These are phyloP conservation scores for Chamaecyparis obtusa DNA, from an alignment of 75 land plant genomes.

Conservation along the genomic window DNA sequence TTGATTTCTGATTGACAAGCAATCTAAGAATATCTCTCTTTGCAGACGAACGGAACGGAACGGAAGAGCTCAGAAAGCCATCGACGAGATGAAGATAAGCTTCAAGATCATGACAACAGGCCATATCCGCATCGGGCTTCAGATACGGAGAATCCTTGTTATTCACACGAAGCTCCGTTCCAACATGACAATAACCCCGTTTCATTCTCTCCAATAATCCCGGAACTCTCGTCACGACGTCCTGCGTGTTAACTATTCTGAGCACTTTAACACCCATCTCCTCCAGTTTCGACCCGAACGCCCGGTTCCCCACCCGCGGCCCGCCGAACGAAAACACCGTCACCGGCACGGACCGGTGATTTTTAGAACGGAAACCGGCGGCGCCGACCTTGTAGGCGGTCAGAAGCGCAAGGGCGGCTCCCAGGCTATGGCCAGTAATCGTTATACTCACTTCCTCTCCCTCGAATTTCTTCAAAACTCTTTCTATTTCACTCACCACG, in stretches of 20 bases:
- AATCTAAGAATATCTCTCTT: too few relatives aligned
- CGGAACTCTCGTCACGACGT: slow-evolving; percentile 68
- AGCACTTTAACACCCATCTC: slow-evolving; percentile 52
- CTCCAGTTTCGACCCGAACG: slow-evolving; percentile 34
- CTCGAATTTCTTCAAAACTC: slow-evolving; percentile 41
- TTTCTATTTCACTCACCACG: slow-evolving; percentile 36
- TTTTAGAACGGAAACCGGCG: not conserved
- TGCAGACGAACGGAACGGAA: slow-evolving; percentile 9
- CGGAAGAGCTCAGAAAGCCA: slow-evolving; percentile 18
- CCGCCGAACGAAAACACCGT: slow-evolving; percentile 76
- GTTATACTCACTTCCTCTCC: slow-evolving; percentile 78
- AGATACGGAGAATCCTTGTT: slow-evolving; percentile 56
- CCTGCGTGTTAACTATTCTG: slow-evolving; percentile 61
- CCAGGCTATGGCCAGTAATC: slow-evolving; percentile 79
- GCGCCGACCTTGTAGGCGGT: slow-evolving; percentile 54
- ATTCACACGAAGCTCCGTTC: slow-evolving; percentile 62
- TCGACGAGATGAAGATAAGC: slow-evolving; percentile 33
- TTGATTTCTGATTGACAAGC: too few relatives aligned
- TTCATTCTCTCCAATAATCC: slow-evolving; percentile 36
- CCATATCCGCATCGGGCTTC: slow-evolving; percentile 46
- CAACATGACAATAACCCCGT: slow-evolving; percentile 64
- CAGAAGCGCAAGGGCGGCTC: slow-evolving; percentile 63
- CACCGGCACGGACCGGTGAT: slow-evolving; percentile 20
- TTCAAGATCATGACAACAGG: slow-evolving; percentile 32
- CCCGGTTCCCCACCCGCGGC: slow-evolving; percentile 74